Percentiles rank a stretch among this genome's conserved stretches.
These are phyloP conservation scores for Sporothrix euskadiensis DNA, from an alignment of 2,329 filamentous ascomycete genomes.

Conservation along the genomic window DNA sequence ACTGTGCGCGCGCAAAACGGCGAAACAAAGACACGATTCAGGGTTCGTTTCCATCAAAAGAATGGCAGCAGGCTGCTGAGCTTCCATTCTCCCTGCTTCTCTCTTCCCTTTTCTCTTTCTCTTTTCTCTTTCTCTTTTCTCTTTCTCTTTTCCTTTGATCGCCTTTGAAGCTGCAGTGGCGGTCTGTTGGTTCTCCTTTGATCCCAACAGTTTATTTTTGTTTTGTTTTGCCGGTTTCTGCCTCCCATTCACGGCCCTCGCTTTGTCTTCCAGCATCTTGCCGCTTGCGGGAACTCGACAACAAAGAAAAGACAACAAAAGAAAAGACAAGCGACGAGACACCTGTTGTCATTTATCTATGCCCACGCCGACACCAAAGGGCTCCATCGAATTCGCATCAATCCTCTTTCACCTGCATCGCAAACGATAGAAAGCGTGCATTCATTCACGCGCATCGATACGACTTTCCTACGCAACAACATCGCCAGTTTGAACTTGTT, in stretches of 20 bases:
- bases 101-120: neutral
- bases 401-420: neutral
- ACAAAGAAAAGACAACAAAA: conserved; percentile 12
- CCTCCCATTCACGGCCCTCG: neutral
- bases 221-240: neutral
- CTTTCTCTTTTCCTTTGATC: no score
- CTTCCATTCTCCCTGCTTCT: conserved; percentile 10
- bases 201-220: conserved; percentile 12
- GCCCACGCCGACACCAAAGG: neutral
- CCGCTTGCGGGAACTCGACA: conserved; percentile 24
- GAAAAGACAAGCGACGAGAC: neutral
- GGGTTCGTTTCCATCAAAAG: neutral
- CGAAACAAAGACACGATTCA: neutral
- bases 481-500: neutral
- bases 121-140: neutral
- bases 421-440: neutral
- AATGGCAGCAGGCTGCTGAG: conserved; percentile 24
- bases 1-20: neutral
- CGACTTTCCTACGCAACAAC: neutral
- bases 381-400: neutral
- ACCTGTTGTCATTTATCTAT: neutral
- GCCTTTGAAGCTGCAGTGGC: neutral
- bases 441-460: neutral
- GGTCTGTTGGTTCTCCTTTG: conserved; percentile 11
- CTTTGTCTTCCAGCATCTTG: neutral